A percentile compares a stretch with the other conserved stretches of the same genome.
phyloP scores from a whole-genome alignment of 2,329 filamentous ascomycete genomes.

The Fusarium chlamydosporum region DNA sequence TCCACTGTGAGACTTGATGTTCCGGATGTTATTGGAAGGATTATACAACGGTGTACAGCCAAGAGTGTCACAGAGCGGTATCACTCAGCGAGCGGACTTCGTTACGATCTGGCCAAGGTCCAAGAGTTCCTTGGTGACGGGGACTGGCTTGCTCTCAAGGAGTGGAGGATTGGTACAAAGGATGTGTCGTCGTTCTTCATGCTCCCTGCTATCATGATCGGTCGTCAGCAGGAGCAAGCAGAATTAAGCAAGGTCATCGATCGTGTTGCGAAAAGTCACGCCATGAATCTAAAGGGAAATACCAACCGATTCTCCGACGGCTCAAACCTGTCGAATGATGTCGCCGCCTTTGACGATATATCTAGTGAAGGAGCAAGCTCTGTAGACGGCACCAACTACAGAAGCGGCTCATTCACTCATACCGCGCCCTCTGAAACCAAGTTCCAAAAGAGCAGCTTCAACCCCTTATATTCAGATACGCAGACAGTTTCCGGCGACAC shows the following conservation, averaged over 20 bases:
- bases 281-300: constrained; percentile 60
- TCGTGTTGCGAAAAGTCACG: constrained; percentile 77
- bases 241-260: constrained; percentile 82
- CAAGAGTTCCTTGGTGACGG: constrained; percentile 82
- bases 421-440: constrained; percentile 61
- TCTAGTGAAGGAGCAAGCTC: constrained; percentile 75
- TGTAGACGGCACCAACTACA: constrained; percentile 64
- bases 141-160: constrained; percentile 76
- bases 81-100: constrained; percentile 88
- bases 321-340: constrained; percentile 67
- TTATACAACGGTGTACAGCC: constrained; percentile 93
- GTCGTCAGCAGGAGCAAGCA: constrained; percentile 78
- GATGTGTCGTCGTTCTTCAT: constrained; percentile 95
- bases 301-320: constrained; percentile 66
- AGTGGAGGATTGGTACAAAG: constrained; percentile 82
- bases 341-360: constrained; percentile 63
- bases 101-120: constrained; percentile 82
- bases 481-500: constrained; percentile 62
- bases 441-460: constrained; percentile 56
- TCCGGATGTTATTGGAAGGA: constrained; percentile 83
- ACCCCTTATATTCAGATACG: constrained; percentile 61
- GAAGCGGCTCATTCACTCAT: constrained; percentile 65
- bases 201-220: constrained; percentile 84
- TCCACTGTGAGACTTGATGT: constrained; percentile 84
- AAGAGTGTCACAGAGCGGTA: constrained; percentile 91